Conservation (phyloP, 306 rosid species). For the Cicer chorassanicum region DNA sequence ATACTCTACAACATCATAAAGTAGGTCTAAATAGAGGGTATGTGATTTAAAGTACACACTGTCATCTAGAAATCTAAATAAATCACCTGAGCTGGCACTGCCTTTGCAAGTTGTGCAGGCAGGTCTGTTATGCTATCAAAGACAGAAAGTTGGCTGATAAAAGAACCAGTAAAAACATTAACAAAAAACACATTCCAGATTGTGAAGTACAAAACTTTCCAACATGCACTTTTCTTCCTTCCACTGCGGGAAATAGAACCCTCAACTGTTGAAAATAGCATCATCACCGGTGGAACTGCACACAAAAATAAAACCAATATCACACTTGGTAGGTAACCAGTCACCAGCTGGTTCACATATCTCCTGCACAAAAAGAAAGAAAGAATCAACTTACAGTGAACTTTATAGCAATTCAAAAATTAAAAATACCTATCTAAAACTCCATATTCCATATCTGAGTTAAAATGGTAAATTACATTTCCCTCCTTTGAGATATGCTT, state of each 20-base stretch:
- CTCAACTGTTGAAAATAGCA: constrained; percentile 76
- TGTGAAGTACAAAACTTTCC: constrained; percentile 86
- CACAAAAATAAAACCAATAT: constrained; percentile 72
- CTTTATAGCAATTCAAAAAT: constrained; percentile 31
- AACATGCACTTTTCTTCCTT: constrained; percentile 93
- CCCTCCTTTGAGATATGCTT: neutral
- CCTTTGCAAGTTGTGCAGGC: constrained; percentile 81
- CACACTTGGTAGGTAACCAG: constrained; percentile 97
- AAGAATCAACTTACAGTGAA: constrained; percentile 34
- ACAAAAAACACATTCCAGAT: constrained; percentile 97
- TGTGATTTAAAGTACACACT: constrained; percentile 19
- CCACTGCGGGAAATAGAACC: constrained; percentile 85
- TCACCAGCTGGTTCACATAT: constrained; percentile 66
- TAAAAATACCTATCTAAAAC: neutral
- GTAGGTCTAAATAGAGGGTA: constrained; percentile 5
- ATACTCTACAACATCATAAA: constrained; percentile 1
- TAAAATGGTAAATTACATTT: neutral
- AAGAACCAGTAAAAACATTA: constrained; percentile 80
- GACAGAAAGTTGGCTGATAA: constrained; percentile 65
- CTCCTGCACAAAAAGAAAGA: constrained; percentile 54
- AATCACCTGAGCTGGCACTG: constrained; percentile 90
- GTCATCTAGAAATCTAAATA: constrained; percentile 32
- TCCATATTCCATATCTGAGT: constrained; percentile 30
- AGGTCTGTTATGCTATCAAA: constrained; percentile 74
- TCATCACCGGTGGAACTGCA: constrained; percentile 81